phyloP scores from a whole-genome alignment of 441 rosid genomes.

The Eugenia klotzschiana region DNA sequence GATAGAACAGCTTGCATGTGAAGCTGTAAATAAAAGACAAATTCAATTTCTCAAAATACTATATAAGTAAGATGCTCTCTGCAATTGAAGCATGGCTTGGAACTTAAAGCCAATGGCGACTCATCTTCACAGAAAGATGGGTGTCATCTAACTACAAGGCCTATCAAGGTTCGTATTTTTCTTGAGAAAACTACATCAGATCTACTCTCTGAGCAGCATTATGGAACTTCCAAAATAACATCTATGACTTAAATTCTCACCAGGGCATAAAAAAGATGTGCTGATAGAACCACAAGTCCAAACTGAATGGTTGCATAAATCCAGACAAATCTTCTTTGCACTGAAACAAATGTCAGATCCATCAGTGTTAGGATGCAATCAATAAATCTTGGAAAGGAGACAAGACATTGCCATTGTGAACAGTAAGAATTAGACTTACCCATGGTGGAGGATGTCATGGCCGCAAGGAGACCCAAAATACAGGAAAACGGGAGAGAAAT shows the following conservation, averaged over 20 bases:
- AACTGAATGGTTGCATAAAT: slow-evolving; percentile 61
- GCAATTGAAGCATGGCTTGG: neutral
- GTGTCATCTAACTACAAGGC: neutral
- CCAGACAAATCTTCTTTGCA: slow-evolving; percentile 55
- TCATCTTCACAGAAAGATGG: neutral
- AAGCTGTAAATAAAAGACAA: slow-evolving; percentile 25
- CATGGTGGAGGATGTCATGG: slow-evolving; percentile 88
- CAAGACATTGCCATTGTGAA: neutral
- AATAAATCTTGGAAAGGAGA: neutral
- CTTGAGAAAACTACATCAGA: neutral
- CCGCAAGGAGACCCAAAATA: slow-evolving; percentile 76
- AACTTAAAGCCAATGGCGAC: neutral
- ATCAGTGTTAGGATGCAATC: neutral
- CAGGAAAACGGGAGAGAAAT: slow-evolving; percentile 93
- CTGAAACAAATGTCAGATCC: slow-evolving; percentile 20
- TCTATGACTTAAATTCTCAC: slow-evolving; percentile 19
- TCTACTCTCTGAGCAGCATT: neutral
- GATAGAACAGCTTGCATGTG: slow-evolving; percentile 52
- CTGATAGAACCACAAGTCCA: slow-evolving; percentile 49
- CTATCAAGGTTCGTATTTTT: neutral
- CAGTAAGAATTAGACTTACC: slow-evolving; percentile 31
- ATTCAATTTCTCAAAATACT: neutral
- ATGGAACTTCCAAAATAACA: neutral
- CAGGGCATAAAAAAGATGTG: slow-evolving; percentile 66
- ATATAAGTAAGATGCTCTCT: neutral